Evolutionary conservation across 2,329 filamentous ascomycete genomes (phyloP).

Genomic region (Diplodia scrobiculata): DNA sequence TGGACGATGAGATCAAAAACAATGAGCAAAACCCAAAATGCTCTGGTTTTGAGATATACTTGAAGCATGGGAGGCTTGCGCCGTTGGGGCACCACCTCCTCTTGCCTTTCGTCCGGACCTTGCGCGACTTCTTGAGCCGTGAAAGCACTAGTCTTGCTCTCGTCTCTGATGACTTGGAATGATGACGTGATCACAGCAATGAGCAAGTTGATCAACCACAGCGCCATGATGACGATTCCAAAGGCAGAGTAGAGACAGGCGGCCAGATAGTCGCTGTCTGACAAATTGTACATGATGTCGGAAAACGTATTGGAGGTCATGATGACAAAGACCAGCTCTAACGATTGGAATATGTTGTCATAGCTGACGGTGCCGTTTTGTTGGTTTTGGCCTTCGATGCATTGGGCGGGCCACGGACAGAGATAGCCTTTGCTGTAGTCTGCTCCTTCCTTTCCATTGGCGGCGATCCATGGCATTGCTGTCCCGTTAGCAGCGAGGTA

Average conservation of each 20-base stretch:
- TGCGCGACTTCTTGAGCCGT: slow-evolving; percentile 65
- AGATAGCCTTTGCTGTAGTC: slow-evolving; percentile 76
- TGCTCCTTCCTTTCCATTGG: slow-evolving; percentile 56
- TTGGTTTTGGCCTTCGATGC: slow-evolving; percentile 76
- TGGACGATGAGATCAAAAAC: slow-evolving; percentile 77
- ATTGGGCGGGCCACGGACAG: slow-evolving; percentile 80
- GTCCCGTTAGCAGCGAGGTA: slow-evolving; percentile 63
- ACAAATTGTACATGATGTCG: slow-evolving; percentile 90
- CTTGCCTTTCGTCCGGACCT: slow-evolving; percentile 46
- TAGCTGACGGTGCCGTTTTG: slow-evolving; percentile 87
- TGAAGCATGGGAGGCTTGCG: slow-evolving; percentile 62
- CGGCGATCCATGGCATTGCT: slow-evolving; percentile 67
- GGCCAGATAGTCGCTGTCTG: slow-evolving; percentile 85
- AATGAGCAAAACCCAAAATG: slow-evolving; percentile 81
- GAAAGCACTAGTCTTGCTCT: slow-evolving; percentile 92
- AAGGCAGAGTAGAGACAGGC: slow-evolving; percentile 60
- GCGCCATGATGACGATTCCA: slow-evolving; percentile 84
- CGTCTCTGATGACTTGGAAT: slow-evolving; percentile 96
- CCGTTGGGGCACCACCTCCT: slow-evolving; percentile 43
- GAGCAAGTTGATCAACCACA: slow-evolving; percentile 92
- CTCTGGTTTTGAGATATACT: slow-evolving; percentile 71
- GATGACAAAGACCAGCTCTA: slow-evolving; percentile 94
- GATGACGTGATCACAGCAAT: slow-evolving; percentile 98
- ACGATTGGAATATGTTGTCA: slow-evolving; percentile 87
- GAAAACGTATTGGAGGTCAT: slow-evolving; percentile 99